Percentiles rank a stretch among this genome's conserved stretches.
phyloP scores from a whole-genome alignment of 2,329 filamentous ascomycete species.

The Pseudogymnoascus sp. region DNA sequence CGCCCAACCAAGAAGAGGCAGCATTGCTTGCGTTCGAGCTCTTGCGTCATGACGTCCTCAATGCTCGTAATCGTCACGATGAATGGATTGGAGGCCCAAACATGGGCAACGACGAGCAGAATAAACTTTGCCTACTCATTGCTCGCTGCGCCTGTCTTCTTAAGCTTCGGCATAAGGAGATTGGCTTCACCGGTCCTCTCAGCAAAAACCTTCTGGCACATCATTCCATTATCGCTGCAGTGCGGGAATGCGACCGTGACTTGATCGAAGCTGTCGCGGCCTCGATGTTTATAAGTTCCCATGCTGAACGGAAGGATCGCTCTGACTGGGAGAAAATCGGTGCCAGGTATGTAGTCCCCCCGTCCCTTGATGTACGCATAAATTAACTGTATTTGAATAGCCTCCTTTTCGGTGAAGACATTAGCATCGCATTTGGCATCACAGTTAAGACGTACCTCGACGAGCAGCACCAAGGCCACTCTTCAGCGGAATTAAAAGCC shows the following conservation, averaged over 20 bases:
- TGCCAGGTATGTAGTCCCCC: conserved; percentile 47
- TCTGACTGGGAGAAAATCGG: conserved; percentile 54
- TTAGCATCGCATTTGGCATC: conserved; percentile 69
- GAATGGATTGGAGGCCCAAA: conserved; percentile 48
- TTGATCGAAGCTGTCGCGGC: conserved; percentile 74
- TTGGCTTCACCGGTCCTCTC: conserved; percentile 89
- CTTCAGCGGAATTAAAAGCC: conserved; percentile 41
- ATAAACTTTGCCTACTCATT: conserved; percentile 69
- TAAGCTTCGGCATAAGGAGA: conserved; percentile 70
- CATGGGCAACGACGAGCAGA: conserved; percentile 60
- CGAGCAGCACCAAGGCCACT: conserved; percentile 52
- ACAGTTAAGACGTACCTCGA: conserved; percentile 74
- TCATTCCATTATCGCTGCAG: conserved; percentile 70
- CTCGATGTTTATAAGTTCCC: conserved; percentile 72
- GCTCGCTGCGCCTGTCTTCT: conserved; percentile 79
- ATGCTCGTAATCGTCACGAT: conserved; percentile 52
- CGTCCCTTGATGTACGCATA: conserved; percentile 5
- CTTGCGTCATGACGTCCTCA: conserved; percentile 69
- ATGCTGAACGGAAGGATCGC: conserved; percentile 61
- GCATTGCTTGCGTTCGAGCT: conserved; percentile 80
- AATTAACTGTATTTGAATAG: conserved; percentile 27
- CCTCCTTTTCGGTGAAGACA: conserved; percentile 60
- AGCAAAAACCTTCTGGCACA: conserved; percentile 85
- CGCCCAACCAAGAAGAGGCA: conserved; percentile 58
- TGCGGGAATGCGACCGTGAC: conserved; percentile 73